Evolutionary conservation across 208 protist genomes (phyloP).

Genomic region (Leishmania braziliensis): DNA sequence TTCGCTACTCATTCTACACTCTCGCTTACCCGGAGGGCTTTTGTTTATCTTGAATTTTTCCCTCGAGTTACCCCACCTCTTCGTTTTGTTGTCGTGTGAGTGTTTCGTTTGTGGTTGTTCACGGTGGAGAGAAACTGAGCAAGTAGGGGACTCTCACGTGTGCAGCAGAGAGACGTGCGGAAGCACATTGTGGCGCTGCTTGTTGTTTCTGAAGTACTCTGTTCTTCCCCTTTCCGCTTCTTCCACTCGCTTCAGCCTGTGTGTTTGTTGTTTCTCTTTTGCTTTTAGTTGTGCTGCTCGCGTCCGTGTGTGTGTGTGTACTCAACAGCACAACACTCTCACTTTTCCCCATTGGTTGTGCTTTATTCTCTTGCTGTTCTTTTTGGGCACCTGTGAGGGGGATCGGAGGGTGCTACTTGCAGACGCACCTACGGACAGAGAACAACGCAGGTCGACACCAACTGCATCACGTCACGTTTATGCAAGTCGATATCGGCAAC

Average conservation of each 20-base stretch:
- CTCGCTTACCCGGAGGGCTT: background rate
- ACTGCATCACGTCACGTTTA: conserved; percentile 1
- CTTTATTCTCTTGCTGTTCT: background rate
- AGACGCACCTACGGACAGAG: background rate
- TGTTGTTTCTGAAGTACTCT: background rate
- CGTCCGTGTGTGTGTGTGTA: background rate
- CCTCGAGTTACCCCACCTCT: background rate
- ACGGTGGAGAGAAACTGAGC: background rate
- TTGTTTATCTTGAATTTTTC: background rate
- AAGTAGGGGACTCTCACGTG: background rate
- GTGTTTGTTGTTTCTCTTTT: background rate
- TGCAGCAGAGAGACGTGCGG: too few species aligned
- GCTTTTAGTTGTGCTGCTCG: background rate
- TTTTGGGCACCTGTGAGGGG: background rate
- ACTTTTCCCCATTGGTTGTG: background rate
- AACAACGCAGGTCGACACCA: background rate
- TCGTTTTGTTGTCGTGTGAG: background rate
- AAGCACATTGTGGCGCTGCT: background rate
- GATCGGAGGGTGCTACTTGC: background rate
- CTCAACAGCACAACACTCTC: background rate
- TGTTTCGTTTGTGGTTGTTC: background rate
- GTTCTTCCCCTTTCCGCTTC: background rate
- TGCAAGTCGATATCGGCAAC: conserved; percentile 66
- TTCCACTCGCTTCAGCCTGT: background rate
- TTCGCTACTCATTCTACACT: background rate